phyloP scores from a whole-genome alignment of 257 asterid genomes.

The Solanum appendiculatum region DNA sequence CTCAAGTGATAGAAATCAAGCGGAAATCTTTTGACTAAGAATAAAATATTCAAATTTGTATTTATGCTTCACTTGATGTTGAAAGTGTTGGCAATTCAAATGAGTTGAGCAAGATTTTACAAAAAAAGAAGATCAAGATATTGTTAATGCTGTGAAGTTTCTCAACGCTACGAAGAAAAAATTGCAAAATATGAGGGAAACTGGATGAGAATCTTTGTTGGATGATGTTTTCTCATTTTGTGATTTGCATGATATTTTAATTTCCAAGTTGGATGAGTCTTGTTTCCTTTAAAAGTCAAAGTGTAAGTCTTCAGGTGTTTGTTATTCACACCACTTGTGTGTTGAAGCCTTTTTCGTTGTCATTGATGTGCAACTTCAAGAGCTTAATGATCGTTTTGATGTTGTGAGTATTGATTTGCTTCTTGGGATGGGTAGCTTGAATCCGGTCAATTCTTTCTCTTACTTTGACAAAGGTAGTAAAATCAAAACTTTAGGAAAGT shows the following conservation, averaged over 20 bases:
- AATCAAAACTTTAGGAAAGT: not conserved
- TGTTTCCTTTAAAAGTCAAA: not conserved
- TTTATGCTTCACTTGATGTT: not conserved
- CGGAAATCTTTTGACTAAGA: not conserved
- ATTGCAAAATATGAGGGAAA: not conserved
- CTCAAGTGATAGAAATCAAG: not conserved
- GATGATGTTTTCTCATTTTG: not conserved
- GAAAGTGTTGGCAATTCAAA: not conserved
- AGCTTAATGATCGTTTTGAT: not conserved
- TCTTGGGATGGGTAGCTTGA: not conserved
- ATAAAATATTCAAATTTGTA: too few relatives aligned
- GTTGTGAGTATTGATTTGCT: not conserved
- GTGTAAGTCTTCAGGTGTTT: not conserved
- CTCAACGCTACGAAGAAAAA: not conserved
- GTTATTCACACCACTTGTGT: not conserved
- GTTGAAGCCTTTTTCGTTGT: not conserved
- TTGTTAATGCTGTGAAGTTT: not conserved
- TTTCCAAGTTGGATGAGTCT: not conserved
- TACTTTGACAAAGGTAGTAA: not conserved
- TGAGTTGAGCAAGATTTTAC: not conserved
- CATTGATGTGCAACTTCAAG: not conserved
- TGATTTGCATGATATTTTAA: not conserved
- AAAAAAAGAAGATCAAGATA: not conserved
- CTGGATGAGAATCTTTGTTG: not conserved
- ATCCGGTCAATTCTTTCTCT: not conserved